Evolutionary conservation across 2,329 filamentous ascomycete species (phyloP), one percentile per base, ranked within the genome.

Genomic region (Verticillium nubilum): DNA sequence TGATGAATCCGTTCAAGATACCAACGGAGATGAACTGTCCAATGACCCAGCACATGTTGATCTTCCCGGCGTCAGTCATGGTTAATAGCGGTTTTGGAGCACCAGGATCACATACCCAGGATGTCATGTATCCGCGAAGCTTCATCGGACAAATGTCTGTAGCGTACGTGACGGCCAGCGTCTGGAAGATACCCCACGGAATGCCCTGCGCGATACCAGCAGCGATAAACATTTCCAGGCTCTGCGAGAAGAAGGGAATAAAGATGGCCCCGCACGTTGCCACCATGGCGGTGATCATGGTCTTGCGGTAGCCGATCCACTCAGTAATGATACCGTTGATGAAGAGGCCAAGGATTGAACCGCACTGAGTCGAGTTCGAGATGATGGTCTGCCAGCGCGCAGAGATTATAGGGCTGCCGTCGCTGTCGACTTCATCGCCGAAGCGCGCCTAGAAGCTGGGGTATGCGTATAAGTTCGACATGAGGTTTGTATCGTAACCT

Each of bases 361-460:
- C 83, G 1, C 78, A 78, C 1, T 77, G 72, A 0, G 80, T 78
- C 17, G 79, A 83, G 59, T 85, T 85, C 7, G 76, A 78, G 2
- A 87, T 66, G 0, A 77, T 83, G 1, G 80, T 79, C 67, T 86
- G 83, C 85, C 85, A 87, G 0, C 78, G 73, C 0, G 82, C 79
- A 1, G 79, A 77, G 26, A 86, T 71, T 33, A 77, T 72, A 59
- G 80, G 81, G 26, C 73, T 74, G 2, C 70, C 73, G 3, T 70
- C 69, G 1, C 63, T 62, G 13, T 59, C 56, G 52, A 70, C 65
- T 25, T 69, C 72, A 0, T 70, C 62, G n/a, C 80, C 80, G 61
- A 78, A 84, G 61, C 74, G 80, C 62, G 71, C 59, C 62, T 75
- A 77, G 65, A 77, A 82, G 13, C 13, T 17, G 33, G 33, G 33